These are phyloP conservation scores for Hypholoma fasciculare DNA, from an alignment of 768 basidiomycete species.

Conservation along the genomic window DNA sequence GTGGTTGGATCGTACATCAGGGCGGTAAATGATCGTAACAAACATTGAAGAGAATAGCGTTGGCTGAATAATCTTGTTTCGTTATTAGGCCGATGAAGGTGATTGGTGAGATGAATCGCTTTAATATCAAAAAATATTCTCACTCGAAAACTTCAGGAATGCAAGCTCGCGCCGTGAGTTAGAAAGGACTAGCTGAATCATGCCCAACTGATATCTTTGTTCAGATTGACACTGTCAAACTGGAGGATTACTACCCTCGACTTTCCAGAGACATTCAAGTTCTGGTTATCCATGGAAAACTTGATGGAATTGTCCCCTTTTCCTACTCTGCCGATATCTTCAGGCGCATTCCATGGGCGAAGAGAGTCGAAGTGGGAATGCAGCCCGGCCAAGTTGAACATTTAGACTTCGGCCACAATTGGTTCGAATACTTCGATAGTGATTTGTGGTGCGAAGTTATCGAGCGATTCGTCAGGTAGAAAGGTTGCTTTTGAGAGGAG, in stretches of 20 bases:
- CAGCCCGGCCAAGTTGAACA: conserved; percentile 33
- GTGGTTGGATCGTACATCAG: neutral
- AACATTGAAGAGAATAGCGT: too few relatives aligned
- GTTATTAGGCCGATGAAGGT: neutral
- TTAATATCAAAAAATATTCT: neutral
- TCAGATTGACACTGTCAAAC: neutral
- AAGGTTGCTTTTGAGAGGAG: too few relatives aligned
- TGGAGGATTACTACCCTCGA: conserved; percentile 13
- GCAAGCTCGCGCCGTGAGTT: conserved; percentile 1
- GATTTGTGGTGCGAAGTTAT: conserved; percentile 40
- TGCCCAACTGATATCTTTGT: neutral
- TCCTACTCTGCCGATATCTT: conserved; percentile 35
- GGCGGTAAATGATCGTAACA: neutral
- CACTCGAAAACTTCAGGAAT: neutral
- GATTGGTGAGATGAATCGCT: neutral
- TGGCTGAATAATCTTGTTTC: neutral
- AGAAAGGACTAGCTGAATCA: neutral
- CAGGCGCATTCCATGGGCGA: conserved; percentile 36
- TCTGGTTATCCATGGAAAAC: conserved; percentile 41
- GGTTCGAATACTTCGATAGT: conserved; percentile 47
- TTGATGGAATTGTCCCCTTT: conserved; percentile 39
- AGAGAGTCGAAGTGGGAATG: conserved; percentile 30
- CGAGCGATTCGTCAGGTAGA: conserved; percentile 26
- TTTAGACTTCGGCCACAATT: conserved; percentile 41
- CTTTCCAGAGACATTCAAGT: conserved; percentile 29